Evolutionary conservation across 2,329 filamentous ascomycete species (phyloP), one percentile per base, ranked within the genome.

Genomic region (Sordariomycetes sp.): DNA sequence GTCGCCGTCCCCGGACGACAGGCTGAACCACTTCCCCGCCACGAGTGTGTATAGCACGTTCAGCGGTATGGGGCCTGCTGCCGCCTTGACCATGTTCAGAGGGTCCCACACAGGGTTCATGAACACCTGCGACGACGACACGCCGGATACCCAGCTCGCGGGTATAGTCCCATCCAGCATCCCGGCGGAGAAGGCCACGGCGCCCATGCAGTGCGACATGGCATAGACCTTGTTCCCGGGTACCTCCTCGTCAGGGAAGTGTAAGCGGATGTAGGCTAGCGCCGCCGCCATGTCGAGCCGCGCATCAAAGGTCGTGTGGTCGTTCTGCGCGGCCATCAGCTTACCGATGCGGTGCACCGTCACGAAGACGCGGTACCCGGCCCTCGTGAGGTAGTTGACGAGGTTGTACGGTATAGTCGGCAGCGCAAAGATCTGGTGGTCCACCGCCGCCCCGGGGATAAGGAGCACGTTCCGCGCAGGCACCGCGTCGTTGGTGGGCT

Each of bases 331-430:
- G 1, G 74, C 70, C 67, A 76, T 75, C 18, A 79, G 66, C 62
- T 76, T 74, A 34, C 81, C 80, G 62, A 85, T 83, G 34, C 83
- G 79, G 63, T 80, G 79, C 1, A 84, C 80, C 0, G 76, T 69
- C 3, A 83, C 69, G 62, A 80, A 86, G 20, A 84, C 79, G 5
- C 79, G 76, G 68, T 86, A 85, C 10, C 84, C 84, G 0, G 77
- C 79, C 1, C 76, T 71, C 2, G 76, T 80, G 66, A 87, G 81
- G 69, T 85, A 85, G 65, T 86, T 82, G 61, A 87, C 76, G 0
- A 81, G 76, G 65, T 87, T 86, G 61, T 77, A 78, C n/a, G 76
- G 74, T 58, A 87, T 83, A 2, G 83, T 86, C 1, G 83, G 82
- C 32, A 85, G 72, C 0, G 83, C 77, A 61, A 75, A 87, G 57